Evolutionary conservation across 345 rosid genomes (phyloP), one percentile per base, ranked within the genome.

Genomic region (Sisymbrium altissimum): DNA sequence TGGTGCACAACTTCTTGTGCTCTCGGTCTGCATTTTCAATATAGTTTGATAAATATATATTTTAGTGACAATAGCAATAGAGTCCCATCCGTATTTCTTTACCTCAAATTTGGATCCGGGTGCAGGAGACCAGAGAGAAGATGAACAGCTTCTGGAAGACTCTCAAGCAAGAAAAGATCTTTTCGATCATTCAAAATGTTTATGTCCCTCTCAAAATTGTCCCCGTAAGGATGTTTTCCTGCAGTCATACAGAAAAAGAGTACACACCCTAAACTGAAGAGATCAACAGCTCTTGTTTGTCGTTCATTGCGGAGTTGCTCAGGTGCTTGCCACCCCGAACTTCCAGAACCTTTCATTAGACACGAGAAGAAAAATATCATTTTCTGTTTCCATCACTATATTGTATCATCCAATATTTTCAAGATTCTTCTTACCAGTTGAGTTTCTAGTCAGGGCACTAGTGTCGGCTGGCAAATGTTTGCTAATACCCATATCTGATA

Each of bases 281-380:
- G 78, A 79, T 89, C 93, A 54, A 89, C 83, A 0, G 91, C 89
- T 66, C 96, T 85, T 52, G 91, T 88, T 81, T 89, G 93, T 38
- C 91, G 86, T 55, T 83, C 89, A 60, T 82, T 82, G 36, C 81
- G 84, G 65, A 89, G 91, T 64, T 88, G 96, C 68, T 89, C 96
- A 76, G 96, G 89, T 17, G 96, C 89, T 81, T 87, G 96, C 96
- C 96, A 89, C 55, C 96, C 93, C 64, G 93, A 89, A 81, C 93
- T 89, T 57, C 91, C 93, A 78, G 84, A 85, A 70, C 91, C 96
- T 89, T 74, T 65, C 75, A 68, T 71, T 27, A 64, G 10, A 41
- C 54, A 48, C 10, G 13, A 45, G 46, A 72, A 17, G 21, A 30
- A 15, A 19, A 8, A 3, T 52, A 29, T 40, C 55, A 21, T 25